phyloP scores from a whole-genome alignment of 2,329 filamentous ascomycete genomes.

The Talaromyces verruculosus region DNA sequence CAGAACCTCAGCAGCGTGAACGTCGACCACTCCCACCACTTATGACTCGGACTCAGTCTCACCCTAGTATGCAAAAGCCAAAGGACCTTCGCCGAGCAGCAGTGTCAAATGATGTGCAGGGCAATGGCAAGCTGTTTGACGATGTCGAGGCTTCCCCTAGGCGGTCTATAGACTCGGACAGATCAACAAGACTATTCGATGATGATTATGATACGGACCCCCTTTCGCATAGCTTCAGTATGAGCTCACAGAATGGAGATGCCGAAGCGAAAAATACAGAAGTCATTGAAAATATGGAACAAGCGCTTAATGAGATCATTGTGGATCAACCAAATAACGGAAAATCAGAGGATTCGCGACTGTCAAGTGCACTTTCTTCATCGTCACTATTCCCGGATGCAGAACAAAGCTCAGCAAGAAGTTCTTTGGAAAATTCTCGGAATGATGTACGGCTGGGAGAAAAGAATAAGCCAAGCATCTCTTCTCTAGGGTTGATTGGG shows the following conservation, averaged over 20 bases:
- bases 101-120: slow-evolving; percentile 60
- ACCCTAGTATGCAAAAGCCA: slow-evolving; percentile 41
- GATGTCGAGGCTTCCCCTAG: slow-evolving; percentile 51
- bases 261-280: slow-evolving; percentile 63
- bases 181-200: slow-evolving; percentile 67
- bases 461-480: slow-evolving; percentile 76
- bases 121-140: slow-evolving; percentile 47
- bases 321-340: slow-evolving; percentile 64
- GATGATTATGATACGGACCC: slow-evolving; percentile 72
- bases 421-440: slow-evolving; percentile 60
- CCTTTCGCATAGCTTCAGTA: slow-evolving; percentile 76
- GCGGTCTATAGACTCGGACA: slow-evolving; percentile 69
- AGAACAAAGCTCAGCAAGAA: slow-evolving; percentile 62
- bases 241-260: slow-evolving; percentile 60
- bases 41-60: slow-evolving; percentile 51
- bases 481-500: slow-evolving; percentile 86
- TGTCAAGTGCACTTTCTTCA: slow-evolving; percentile 36
- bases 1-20: slow-evolving; percentile 33
- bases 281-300: slow-evolving; percentile 89
- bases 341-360: slow-evolving; percentile 38
- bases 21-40: slow-evolving; percentile 45
- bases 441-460: slow-evolving; percentile 46
- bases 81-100: slow-evolving; percentile 60
- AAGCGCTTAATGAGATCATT: slow-evolving; percentile 88
- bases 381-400: slow-evolving; percentile 54